Evolutionary conservation across 2,329 filamentous ascomycete genomes (phyloP).

Genomic region (Alternaria conjuncta): DNA sequence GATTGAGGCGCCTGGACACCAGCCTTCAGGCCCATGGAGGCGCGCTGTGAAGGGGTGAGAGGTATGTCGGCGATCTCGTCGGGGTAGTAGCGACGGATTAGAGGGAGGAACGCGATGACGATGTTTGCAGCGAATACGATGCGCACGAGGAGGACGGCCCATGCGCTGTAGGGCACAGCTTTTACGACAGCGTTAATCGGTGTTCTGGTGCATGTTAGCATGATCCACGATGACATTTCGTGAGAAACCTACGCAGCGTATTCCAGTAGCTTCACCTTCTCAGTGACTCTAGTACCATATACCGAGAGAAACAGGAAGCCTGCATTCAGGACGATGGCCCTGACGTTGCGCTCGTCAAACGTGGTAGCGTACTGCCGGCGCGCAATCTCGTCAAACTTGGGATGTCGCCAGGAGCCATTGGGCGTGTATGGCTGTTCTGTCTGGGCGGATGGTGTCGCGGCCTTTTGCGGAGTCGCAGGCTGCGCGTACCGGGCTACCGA

Average conservation of each 20-base stretch:
- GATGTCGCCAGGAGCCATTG: constrained; percentile 88
- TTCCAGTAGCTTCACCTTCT: constrained; percentile 27
- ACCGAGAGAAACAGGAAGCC: constrained; percentile 60
- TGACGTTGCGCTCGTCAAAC: constrained; percentile 80
- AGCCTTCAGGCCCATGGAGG: constrained; percentile 80
- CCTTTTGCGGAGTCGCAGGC: constrained; percentile 30
- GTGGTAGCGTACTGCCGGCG: constrained; percentile 77
- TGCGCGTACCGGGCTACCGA: constrained; percentile 24
- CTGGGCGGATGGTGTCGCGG: constrained; percentile 35
- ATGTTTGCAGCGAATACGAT: constrained; percentile 69
- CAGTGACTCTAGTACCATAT: constrained; percentile 33
- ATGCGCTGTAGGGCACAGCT: constrained; percentile 47
- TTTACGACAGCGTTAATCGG: constrained; percentile 46
- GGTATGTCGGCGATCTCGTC: constrained; percentile 89
- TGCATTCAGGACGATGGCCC: constrained; percentile 72
- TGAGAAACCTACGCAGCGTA: constrained; percentile 30
- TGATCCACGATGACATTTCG: neutral
- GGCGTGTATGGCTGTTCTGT: constrained; percentile 40
- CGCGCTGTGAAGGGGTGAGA: constrained; percentile 85
- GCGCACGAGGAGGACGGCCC: constrained; percentile 56
- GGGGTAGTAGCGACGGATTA: constrained; percentile 64
- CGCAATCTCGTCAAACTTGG: constrained; percentile 84
- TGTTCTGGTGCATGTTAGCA: constrained; percentile 38
- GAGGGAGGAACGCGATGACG: constrained; percentile 70
- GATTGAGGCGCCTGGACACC: constrained; percentile 63